These are phyloP conservation scores for Candida hispaniensis DNA, from an alignment of 805 yeast genomes.

Conservation along the genomic window DNA sequence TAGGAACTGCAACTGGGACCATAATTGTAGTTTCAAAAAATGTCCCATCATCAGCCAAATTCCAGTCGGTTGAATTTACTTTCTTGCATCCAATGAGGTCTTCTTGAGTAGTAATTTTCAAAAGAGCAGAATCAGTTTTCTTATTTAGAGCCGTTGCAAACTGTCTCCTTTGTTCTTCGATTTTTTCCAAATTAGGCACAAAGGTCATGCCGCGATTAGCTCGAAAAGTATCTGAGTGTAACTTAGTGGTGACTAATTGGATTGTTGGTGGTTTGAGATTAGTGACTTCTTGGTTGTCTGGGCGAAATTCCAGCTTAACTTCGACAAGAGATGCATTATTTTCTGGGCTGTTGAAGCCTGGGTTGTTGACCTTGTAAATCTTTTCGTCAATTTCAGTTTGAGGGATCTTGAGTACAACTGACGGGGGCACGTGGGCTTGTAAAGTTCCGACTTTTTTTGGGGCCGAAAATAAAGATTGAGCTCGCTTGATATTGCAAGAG, in stretches of 20 bases:
- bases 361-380: slow-evolving; percentile 48
- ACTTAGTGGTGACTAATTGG: slow-evolving; percentile 8
- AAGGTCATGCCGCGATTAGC: slow-evolving; percentile 12
- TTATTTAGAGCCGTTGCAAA: neutral
- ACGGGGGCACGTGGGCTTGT: slow-evolving; percentile 10
- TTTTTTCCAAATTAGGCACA: slow-evolving; percentile 11
- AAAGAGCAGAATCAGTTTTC: slow-evolving; percentile 1
- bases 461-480: slow-evolving; percentile 5
- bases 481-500: slow-evolving; percentile 6
- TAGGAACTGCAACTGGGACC: slow-evolving; percentile 5
- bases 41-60: slow-evolving; percentile 2
- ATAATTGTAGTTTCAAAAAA: slow-evolving; percentile 1
- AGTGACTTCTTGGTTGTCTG: slow-evolving; percentile 3
- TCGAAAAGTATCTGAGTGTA: slow-evolving; percentile 14
- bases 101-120: slow-evolving; percentile 7
- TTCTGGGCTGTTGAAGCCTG: slow-evolving; percentile 5
- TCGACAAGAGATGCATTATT: slow-evolving; percentile 11
- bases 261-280: slow-evolving; percentile 2
- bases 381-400: slow-evolving; percentile 67
- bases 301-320: slow-evolving; percentile 11
- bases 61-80: too few relatives aligned
- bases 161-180: slow-evolving; percentile 13
- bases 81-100: slow-evolving; percentile 12
- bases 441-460: slow-evolving; percentile 1
- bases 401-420: slow-evolving; percentile 14